Base-by-base conservation (phyloP, 2,329 filamentous ascomycete species). In the Westerdykella sp. region DNA sequence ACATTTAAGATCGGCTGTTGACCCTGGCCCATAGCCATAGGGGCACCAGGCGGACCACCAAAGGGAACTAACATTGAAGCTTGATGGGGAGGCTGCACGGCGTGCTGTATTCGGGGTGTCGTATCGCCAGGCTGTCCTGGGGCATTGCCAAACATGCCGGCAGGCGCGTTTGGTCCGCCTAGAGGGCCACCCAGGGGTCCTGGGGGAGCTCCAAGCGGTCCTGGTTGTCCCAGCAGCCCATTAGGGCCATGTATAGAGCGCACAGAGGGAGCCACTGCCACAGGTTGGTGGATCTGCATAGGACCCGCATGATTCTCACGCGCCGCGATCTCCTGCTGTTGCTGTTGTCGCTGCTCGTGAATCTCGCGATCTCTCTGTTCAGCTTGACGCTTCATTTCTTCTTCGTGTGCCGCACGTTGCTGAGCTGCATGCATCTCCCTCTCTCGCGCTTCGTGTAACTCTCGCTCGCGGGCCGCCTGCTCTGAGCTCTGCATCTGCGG, bases 231-330 rank as follows among this genome's bases (percentile, higher is more conserved):
- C 32, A 97, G 79, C 30, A 97, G 76, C 7, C 91, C 91, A 53
- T 93, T 91, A 1, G 91, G 91, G 37, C 89, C 94, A 63, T 95
- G 91, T 44, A 96, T 94, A 41, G 87, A 85, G 50, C 44, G 84
- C 71, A 49, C 88, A 74, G 68, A 90, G 75, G 62, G 89, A 81
- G 70, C 71, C 2, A 75, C 70, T 49, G 91, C 91, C 46, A 96
- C 89, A 5, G 91, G 91, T 67, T 97, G 91, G 68, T 97, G 91
- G 56, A 97, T 84, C 42, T 90, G 88, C 42, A 95, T 87, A 2
- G 90, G 88, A 44, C 85, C 87, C 32, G 87, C 83, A 61, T 87
- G 90, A 69, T 85, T 93, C 66, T 96, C 90, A 61, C 93, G 88
- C 21, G 85, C 79, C 40, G 79, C 77, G 55, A 83, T 84, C 51